These are phyloP conservation scores for Rhododendron griersonianum DNA, from an alignment of 148 eudicot species.

Conservation along the genomic window DNA sequence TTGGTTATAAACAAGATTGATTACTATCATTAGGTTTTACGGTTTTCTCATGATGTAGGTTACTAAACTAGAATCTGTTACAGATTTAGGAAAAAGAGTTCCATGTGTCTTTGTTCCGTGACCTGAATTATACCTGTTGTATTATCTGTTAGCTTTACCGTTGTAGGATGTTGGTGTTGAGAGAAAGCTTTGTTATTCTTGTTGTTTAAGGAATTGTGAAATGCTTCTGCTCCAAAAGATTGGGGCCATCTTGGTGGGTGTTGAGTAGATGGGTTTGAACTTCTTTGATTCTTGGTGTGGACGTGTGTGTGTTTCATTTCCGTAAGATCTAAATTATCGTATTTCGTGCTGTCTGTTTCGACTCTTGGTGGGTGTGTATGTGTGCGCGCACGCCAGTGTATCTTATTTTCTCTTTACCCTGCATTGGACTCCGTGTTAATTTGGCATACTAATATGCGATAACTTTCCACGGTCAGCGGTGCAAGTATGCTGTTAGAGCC, in stretches of 20 bases:
- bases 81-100: neutral
- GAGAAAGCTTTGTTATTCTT: neutral
- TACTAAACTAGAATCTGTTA: neutral
- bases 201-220: neutral
- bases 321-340: too few relatives aligned
- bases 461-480: neutral
- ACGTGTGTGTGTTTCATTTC: too few relatives aligned
- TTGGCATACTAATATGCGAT: neutral
- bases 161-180: neutral
- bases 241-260: too few relatives aligned
- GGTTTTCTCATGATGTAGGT: neutral
- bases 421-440: neutral
- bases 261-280: too few relatives aligned
- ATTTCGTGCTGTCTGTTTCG: too few relatives aligned
- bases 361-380: neutral
- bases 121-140: neutral
- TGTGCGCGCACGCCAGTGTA: neutral
- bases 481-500: neutral
- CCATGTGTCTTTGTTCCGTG: neutral
- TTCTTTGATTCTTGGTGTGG: too few relatives aligned
- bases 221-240: too few relatives aligned
- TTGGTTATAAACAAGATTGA: neutral
- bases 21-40: neutral
- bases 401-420: neutral
- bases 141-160: neutral